These are phyloP conservation scores for Polyporus arcularius DNA, from an alignment of 768 basidiomycete species.

Conservation along the genomic window DNA sequence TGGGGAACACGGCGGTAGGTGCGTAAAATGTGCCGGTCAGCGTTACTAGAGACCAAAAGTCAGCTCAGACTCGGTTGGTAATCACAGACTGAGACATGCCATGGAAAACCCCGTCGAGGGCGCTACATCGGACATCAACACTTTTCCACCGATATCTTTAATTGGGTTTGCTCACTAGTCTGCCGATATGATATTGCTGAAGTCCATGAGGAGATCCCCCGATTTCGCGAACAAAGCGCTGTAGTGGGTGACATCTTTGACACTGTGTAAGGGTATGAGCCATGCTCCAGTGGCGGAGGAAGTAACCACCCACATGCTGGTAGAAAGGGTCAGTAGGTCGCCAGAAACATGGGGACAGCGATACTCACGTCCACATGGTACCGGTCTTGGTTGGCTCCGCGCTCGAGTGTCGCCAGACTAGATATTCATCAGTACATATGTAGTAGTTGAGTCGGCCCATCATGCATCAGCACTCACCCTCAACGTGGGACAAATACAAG, in stretches of 20 bases:
- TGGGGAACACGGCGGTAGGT: not conserved
- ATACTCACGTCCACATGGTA: slow-evolving; percentile 64
- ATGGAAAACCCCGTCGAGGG: slow-evolving; percentile 12
- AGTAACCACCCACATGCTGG: slow-evolving; percentile 3
- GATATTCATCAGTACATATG: not conserved
- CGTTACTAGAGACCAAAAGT: slow-evolving; percentile 6
- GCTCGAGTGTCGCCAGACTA: slow-evolving; percentile 77
- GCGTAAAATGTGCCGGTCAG: slow-evolving; percentile 11
- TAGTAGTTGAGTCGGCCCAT: not conserved
- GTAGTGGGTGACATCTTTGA: slow-evolving; percentile 72
- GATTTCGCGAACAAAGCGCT: slow-evolving; percentile 63
- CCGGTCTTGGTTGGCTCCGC: slow-evolving; percentile 66
- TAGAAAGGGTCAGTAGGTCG: not conserved
- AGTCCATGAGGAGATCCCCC: slow-evolving; percentile 65
- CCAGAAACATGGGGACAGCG: not conserved
- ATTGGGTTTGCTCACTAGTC: slow-evolving; percentile 14
- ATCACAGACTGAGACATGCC: not conserved
- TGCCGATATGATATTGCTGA: slow-evolving; percentile 61
- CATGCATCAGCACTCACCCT: slow-evolving; percentile 2
- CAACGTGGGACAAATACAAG: slow-evolving; percentile 8
- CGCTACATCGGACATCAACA: not conserved
- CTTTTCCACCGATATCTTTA: not conserved
- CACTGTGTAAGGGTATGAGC: slow-evolving; percentile 3
- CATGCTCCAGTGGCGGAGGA: too few relatives aligned
- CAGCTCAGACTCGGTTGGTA: not conserved